Evolutionary conservation across 202 grass and related monocot genomes (phyloP).

Genomic region (Dendrocalamus latiflorus): DNA sequence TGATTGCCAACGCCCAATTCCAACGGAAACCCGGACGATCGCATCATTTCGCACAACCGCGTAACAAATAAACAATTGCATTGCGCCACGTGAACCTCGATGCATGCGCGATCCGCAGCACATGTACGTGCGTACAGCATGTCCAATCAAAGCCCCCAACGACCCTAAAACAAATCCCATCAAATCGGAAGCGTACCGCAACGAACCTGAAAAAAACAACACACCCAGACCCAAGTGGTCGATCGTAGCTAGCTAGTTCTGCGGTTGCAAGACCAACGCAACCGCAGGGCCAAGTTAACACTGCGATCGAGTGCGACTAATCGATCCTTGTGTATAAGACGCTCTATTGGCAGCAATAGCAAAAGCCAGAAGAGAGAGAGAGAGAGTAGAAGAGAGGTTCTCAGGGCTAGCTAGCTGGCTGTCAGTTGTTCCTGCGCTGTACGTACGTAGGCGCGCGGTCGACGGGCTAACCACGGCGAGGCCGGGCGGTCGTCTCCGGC

Average conservation of each 20-base stretch:
- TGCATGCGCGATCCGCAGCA: not conserved
- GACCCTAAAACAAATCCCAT: not conserved
- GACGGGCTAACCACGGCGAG: constrained; percentile 1
- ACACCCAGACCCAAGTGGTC: not conserved
- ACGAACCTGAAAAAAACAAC: not conserved
- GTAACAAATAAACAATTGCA: not conserved
- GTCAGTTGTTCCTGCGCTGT: not conserved
- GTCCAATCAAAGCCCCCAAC: not conserved
- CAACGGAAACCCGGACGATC: too few relatives aligned
- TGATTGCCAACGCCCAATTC: too few relatives aligned
- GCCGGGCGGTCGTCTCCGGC: constrained; percentile 3
- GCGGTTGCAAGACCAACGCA: not conserved
- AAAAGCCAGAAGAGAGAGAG: not conserved
- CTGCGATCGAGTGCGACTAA: too few relatives aligned
- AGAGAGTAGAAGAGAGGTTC: not conserved
- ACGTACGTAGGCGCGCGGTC: not conserved
- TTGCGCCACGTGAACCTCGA: not conserved
- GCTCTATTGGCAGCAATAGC: too few relatives aligned
- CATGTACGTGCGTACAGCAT: not conserved
- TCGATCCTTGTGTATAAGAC: not conserved
- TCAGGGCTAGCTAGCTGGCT: not conserved
- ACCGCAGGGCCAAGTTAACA: not conserved
- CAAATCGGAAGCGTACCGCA: not conserved
- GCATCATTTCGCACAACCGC: too few relatives aligned
- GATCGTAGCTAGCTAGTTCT: too few relatives aligned